Base-by-base conservation (phyloP, 768 basidiomycete genomes). In the Mycena galopus region DNA sequence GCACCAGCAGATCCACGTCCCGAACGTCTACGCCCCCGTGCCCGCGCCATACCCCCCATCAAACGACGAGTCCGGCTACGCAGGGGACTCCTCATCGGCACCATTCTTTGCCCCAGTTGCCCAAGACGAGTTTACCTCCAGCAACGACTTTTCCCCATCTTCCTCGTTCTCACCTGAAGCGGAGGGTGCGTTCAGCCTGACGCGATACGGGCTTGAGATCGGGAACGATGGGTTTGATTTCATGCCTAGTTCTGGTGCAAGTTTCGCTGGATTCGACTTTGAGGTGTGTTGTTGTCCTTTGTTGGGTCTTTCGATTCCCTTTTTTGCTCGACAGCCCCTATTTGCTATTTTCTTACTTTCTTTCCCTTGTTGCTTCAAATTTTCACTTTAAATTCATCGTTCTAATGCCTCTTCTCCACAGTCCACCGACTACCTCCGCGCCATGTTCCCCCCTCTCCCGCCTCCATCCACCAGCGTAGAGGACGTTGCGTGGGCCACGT, bases 1-100 rank as follows among this genome's bases (percentile, higher is more conserved):
- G 3, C 89, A 88, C 74, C 92, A 93, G 81, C 85, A 87, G 1
- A 92, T 94, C 77, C 88, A 88, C 78, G 85, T 94, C 42, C 93
- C 93, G n/a, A 88, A 86, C 71, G 87, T 94, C n/a, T 88, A 87
- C 82, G n/a, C n/a, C 14, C 92, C 35, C 16, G 16, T 16, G 35
- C 35, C 35, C 16, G n/a, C 35, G 35, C 16, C 35, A 16, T 37
- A 37, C 35, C 6, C 35, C 35, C 16, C 35, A 16, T n/a, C n/a
- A n/a, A n/a, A n/a, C n/a, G n/a, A n/a, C n/a, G n/a, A n/a, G n/a
- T n/a, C n/a, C n/a, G n/a, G n/a, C n/a, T n/a, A n/a, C n/a, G n/a
- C n/a, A n/a, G n/a, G n/a, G n/a, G n/a, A n/a, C n/a, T n/a, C n/a
- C n/a, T n/a, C n/a, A n/a, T n/a, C n/a, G n/a, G n/a, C n/a, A n/a